Evolutionary conservation across 768 basidiomycete genomes (phyloP).

Genomic region (Cantharellus cinnabarinus): DNA sequence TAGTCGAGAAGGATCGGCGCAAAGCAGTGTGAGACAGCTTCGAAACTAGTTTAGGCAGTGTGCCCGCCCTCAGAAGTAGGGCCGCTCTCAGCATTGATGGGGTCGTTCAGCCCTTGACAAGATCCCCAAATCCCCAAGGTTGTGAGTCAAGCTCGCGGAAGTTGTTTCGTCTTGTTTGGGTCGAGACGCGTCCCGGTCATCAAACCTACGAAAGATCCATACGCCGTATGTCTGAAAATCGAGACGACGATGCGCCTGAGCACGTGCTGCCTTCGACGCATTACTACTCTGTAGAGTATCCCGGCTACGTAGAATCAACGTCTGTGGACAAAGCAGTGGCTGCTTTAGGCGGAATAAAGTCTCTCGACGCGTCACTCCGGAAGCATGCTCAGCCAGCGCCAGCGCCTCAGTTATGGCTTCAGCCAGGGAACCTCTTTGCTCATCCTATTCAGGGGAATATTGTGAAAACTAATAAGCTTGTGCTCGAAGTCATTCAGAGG

Average conservation of each 20-base stretch:
- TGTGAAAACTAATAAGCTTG: constrained; percentile 54
- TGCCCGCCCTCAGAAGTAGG: no score
- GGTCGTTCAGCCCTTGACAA: neutral
- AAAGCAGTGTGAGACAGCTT: neutral
- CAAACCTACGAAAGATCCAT: neutral
- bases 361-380: constrained; percentile 59
- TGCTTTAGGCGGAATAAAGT: constrained; percentile 46
- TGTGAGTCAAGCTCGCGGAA: neutral
- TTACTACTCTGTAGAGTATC: constrained; percentile 76
- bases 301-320: constrained; percentile 47
- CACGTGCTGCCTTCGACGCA: constrained; percentile 18
- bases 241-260: neutral
- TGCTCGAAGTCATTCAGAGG: constrained; percentile 65
- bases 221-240: neutral
- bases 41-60: no score
- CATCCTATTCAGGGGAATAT: constrained; percentile 75
- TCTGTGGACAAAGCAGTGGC: constrained; percentile 44
- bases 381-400: constrained; percentile 18
- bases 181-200: neutral
- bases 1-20: neutral
- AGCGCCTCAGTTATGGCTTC: constrained; percentile 55
- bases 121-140: neutral
- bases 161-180: neutral
- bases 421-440: constrained; percentile 52
- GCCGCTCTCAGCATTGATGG: neutral